Evolutionary conservation across 2,329 filamentous ascomycete species (phyloP).

Genomic region (Amauroascus verrucosus): DNA sequence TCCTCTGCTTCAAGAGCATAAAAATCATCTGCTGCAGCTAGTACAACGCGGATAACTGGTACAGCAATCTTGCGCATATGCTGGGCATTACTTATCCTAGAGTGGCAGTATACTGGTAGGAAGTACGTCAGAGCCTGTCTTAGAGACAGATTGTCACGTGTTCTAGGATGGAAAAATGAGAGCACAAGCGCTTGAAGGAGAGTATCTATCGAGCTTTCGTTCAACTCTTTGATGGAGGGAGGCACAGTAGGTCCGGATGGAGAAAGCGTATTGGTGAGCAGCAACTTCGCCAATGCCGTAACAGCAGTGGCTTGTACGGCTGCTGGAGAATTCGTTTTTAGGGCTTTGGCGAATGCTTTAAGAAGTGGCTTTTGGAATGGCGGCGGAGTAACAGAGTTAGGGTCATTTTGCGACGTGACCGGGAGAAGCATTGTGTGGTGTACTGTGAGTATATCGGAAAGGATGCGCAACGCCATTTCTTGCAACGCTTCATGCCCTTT

Average conservation of each 20-base stretch:
- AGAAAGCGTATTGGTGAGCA: constrained; percentile 64
- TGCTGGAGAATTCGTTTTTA: constrained; percentile 59
- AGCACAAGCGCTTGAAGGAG: constrained; percentile 77
- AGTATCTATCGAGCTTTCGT: constrained; percentile 53
- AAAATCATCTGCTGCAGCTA: constrained; percentile 49
- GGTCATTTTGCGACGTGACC: constrained; percentile 33
- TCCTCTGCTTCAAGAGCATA: constrained; percentile 64
- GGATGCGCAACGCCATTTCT: constrained; percentile 78
- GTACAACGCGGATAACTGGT: constrained; percentile 61
- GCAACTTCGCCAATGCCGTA: constrained; percentile 71
- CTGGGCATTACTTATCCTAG: constrained; percentile 67
- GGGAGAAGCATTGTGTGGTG: constrained; percentile 68
- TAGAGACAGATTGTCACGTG: constrained; percentile 66
- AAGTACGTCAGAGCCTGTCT: constrained; percentile 87
- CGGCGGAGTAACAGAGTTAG: constrained; percentile 41
- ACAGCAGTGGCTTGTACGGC: constrained; percentile 74
- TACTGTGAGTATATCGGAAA: constrained; percentile 85
- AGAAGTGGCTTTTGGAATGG: constrained; percentile 53
- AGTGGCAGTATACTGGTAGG: constrained; percentile 87
- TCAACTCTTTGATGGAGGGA: constrained; percentile 32
- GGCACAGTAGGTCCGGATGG: constrained; percentile 45
- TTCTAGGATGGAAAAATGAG: constrained; percentile 81
- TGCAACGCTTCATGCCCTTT: constrained; percentile 87
- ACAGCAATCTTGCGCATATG: constrained; percentile 67
- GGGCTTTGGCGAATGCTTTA: constrained; percentile 74